A percentile compares a stretch with the other conserved stretches of the same genome.
Evolutionary conservation across 1,284 basidiomycete species (phyloP).

Genomic region (Lentinula novae-zelandiae): DNA sequence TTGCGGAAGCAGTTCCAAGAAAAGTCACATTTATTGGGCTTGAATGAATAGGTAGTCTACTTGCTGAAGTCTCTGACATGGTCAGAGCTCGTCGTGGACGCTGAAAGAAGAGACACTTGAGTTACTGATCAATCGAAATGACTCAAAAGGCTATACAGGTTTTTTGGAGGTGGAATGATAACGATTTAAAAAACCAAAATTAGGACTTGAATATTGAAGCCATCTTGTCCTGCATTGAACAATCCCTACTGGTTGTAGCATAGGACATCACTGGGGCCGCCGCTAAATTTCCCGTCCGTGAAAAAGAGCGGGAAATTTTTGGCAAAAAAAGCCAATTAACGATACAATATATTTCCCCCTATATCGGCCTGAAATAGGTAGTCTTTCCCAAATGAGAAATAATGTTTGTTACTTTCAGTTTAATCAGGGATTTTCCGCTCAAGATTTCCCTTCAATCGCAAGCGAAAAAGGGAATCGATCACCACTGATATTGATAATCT

Average conservation of each 20-base stretch:
- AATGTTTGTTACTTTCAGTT: too few relatives aligned
- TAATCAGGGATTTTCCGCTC: too few relatives aligned
- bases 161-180: not conserved
- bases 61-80: not conserved
- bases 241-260: not conserved
- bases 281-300: too few relatives aligned
- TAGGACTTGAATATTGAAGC: not conserved
- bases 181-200: not conserved
- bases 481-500: too few relatives aligned
- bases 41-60: conserved; percentile 10
- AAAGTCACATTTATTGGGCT: conserved; percentile 57
- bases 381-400: too few relatives aligned
- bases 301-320: too few relatives aligned
- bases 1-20: conserved; percentile 74
- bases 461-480: too few relatives aligned
- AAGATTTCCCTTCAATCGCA: too few relatives aligned
- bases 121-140: not conserved
- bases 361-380: too few relatives aligned
- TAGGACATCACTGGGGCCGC: conserved; percentile 18
- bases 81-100: not conserved
- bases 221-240: not conserved
- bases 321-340: too few relatives aligned
- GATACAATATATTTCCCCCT: too few relatives aligned
- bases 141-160: not conserved
- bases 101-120: not conserved